These are phyloP conservation scores for Fusarium tanahbumbuense DNA, from an alignment of 2,329 filamentous ascomycete genomes.

Conservation along the genomic window DNA sequence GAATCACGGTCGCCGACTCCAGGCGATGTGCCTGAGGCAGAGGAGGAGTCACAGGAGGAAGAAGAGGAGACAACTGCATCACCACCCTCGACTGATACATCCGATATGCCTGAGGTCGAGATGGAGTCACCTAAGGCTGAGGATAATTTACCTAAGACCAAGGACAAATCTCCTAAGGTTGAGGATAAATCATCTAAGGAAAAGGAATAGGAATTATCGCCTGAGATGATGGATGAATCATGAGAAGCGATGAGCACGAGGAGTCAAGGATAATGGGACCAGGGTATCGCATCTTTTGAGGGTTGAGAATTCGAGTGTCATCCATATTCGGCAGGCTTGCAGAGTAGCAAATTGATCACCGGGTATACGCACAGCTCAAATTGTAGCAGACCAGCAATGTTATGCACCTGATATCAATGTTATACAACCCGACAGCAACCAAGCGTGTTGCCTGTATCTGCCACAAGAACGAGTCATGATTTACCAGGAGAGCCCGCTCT, in stretches of 20 bases:
- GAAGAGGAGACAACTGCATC: neutral
- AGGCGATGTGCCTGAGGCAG: neutral
- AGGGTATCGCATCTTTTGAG: neutral
- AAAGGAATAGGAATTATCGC: too few relatives aligned
- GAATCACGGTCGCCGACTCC: neutral
- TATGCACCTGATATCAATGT: neutral
- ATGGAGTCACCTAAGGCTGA: neutral
- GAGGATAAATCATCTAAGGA: neutral
- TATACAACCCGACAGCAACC: neutral
- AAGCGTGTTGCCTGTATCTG: neutral
- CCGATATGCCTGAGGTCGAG: neutral
- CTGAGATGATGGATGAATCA: too few relatives aligned
- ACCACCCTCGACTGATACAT: neutral
- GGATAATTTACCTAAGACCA: too few relatives aligned
- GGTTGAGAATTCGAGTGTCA: neutral
- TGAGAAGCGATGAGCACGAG: too few relatives aligned
- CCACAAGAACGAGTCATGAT: neutral
- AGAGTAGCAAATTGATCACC: neutral
- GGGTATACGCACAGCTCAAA: neutral
- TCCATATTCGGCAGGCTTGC: neutral
- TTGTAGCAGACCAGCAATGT: neutral
- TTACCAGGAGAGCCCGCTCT: accelerated
- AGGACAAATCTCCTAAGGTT: neutral
- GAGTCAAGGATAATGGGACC: too few relatives aligned
- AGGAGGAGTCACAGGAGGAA: neutral